Conservation (phyloP, 768 basidiomycete genomes). For the Suillus spraguei region DNA sequence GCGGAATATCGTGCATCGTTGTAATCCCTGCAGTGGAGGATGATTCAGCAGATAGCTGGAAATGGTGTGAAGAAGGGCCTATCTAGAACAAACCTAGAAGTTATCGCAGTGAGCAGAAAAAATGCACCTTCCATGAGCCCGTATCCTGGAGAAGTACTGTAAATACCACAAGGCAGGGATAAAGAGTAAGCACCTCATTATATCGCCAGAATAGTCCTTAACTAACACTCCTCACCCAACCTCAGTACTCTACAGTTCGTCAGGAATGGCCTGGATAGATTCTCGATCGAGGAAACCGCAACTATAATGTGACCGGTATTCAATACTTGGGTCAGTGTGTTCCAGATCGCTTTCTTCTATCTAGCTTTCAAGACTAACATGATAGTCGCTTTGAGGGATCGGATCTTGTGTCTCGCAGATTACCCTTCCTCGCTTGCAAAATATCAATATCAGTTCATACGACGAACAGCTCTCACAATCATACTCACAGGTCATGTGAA, state of each 20-base stretch:
- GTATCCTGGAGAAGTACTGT: too few species aligned
- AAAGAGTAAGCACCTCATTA: too few species aligned
- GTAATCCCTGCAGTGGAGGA: too few species aligned
- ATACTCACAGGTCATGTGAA: conserved; percentile 24
- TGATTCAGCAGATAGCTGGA: too few species aligned
- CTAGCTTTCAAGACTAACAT: too few species aligned
- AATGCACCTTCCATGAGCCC: too few species aligned
- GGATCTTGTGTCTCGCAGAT: conserved; percentile 53
- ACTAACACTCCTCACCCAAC: conserved; percentile 60
- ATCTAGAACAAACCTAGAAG: too few species aligned
- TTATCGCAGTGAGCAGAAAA: too few species aligned
- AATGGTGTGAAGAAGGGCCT: too few species aligned
- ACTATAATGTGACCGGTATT: conserved; percentile 55
- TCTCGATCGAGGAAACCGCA: conserved; percentile 62
- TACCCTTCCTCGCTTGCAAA: conserved; percentile 49
- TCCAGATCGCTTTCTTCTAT: too few species aligned
- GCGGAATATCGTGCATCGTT: neutral
- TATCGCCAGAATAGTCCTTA: conserved; percentile 45
- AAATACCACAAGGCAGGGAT: too few species aligned
- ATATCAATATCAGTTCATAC: neutral
- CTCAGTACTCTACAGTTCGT: conserved; percentile 48
- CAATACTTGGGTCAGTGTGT: conserved; percentile 31
- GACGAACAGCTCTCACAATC: too few species aligned
- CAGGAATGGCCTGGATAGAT: conserved; percentile 65
- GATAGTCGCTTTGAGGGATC: conserved; percentile 52